Conservation (phyloP, 441 rosid genomes). For the Syzygium syzygioides region DNA sequence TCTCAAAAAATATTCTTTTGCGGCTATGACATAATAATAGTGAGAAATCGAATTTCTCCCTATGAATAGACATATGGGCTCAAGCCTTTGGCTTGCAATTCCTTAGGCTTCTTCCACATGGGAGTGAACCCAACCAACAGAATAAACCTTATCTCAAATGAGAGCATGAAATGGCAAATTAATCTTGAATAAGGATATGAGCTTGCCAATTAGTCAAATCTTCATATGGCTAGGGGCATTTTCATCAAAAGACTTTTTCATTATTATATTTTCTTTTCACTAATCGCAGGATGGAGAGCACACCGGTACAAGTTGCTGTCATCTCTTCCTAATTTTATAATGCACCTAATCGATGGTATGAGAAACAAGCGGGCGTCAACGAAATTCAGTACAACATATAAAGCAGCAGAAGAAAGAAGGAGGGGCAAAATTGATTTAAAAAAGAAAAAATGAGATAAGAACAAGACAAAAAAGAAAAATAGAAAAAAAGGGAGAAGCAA, state of each 20-base stretch:
- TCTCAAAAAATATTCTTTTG: no score
- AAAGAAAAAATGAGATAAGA: neutral
- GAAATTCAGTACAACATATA: neutral
- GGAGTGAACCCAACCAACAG: neutral
- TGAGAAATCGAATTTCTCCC: no score
- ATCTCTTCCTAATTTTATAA: neutral
- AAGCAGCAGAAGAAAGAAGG: neutral
- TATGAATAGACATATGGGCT: no score
- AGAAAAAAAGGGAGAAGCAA: neutral
- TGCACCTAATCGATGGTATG: neutral
- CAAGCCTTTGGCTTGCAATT: no score
- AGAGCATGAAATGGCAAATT: neutral
- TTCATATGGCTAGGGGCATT: neutral
- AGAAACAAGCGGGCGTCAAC: neutral
- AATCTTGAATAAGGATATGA: rapidly evolving
- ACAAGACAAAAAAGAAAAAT: no score
- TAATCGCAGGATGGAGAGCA: neutral
- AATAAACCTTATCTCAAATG: neutral
- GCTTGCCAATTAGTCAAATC: neutral
- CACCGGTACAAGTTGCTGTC: neutral
- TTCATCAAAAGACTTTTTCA: neutral
- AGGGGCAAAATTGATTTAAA: neutral
- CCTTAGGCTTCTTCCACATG: no score
- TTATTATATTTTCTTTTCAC: neutral
- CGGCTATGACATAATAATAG: no score